Evolutionary conservation across 2,329 filamentous ascomycete genomes (phyloP), one percentile per base, ranked within the genome.

Genomic region (Pleomassaria siparia): DNA sequence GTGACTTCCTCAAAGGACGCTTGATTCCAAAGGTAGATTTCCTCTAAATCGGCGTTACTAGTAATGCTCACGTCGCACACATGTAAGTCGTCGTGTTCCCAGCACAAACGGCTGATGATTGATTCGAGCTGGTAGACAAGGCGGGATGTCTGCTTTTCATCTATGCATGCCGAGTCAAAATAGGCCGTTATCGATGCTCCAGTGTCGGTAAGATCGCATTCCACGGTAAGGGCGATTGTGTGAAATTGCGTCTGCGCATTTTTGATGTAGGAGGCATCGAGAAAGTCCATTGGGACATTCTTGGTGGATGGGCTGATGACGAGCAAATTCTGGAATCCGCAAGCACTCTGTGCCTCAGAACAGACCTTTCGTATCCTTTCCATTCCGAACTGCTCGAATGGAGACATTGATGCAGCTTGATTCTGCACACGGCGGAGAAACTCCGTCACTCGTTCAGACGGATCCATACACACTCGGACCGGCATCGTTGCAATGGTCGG

Each of bases 251-350:
- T 36, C 12, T 55, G 47, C 21, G 51, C 39, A 6, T 47, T 50
- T 18, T 54, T 46, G 24, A 47, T 49, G 16, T 49, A 43, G 16
- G 43, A 18, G 28, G 43, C 46, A 9, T 44, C 33, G 29, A 49
- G 45, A 13, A 54, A 30, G 11, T 40, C 46, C 3, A 28, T 22
- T 30, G 49, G 25, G 16, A 48, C 21, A 13, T 40, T 10, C 1
- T 51, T 30, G 13, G 41, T 33, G 25, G 37, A 39, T 53, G 9
- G 54, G 46, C 47, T 40, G 12, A 83, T 72, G 0, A 83, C 76
- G 1, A 83, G 60, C 2, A 78, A 74, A 0, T 75, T 80, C 3
- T 75, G 73, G 30, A 81, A 67, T n/a, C n/a, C n/a, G n/a, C n/a
- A n/a, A n/a, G n/a, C n/a, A 56, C 77, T 81, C 12, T 62, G 51